These are phyloP conservation scores for Xylariaceae sp. DNA, from an alignment of 2,329 filamentous ascomycete genomes.

Conservation along the genomic window DNA sequence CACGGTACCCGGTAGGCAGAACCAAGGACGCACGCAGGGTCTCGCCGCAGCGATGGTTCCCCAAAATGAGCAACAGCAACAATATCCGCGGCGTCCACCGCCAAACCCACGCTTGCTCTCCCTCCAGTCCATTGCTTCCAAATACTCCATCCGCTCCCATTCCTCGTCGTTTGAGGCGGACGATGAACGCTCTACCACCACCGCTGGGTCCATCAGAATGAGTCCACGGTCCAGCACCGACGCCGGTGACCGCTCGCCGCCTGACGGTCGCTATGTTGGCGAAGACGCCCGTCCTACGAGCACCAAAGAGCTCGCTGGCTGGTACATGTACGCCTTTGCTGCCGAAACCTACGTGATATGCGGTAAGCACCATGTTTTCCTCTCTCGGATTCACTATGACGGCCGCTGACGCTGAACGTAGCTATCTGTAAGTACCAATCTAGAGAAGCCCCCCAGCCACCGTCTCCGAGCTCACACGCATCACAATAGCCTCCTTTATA, in stretches of 20 bases:
- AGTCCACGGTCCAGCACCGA: conserved; percentile 37
- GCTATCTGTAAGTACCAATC: conserved; percentile 29
- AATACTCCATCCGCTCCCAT: conserved; percentile 54
- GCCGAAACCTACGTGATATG: conserved; percentile 96
- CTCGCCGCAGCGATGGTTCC: conserved; percentile 33
- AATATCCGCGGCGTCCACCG: conserved; percentile 35
- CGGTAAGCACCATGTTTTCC: conserved; percentile 54
- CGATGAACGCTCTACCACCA: conserved; percentile 57
- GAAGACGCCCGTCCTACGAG: conserved; percentile 90
- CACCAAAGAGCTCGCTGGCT: conserved; percentile 79
- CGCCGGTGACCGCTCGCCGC: conserved; percentile 37
- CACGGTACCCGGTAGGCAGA: too few relatives aligned
- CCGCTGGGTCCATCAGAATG: conserved; percentile 38
- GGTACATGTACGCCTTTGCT: conserved; percentile 96
- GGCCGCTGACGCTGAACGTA: conserved; percentile 12
- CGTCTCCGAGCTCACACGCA: conserved; percentile 13
- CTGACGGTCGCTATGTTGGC: conserved; percentile 61
- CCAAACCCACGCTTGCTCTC: conserved; percentile 46
- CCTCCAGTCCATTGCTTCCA: conserved; percentile 48
- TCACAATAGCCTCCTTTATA: conserved; percentile 76
- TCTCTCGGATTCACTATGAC: not conserved
- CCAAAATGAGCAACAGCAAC: conserved; percentile 31
- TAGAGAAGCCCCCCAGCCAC: not conserved
- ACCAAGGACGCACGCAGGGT: too few relatives aligned
- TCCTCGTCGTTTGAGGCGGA: conserved; percentile 65